Percentiles rank a stretch among this genome's conserved stretches.
Conservation (phyloP, 176 grass and related monocot species). For the Triticum timopheevii region DNA sequence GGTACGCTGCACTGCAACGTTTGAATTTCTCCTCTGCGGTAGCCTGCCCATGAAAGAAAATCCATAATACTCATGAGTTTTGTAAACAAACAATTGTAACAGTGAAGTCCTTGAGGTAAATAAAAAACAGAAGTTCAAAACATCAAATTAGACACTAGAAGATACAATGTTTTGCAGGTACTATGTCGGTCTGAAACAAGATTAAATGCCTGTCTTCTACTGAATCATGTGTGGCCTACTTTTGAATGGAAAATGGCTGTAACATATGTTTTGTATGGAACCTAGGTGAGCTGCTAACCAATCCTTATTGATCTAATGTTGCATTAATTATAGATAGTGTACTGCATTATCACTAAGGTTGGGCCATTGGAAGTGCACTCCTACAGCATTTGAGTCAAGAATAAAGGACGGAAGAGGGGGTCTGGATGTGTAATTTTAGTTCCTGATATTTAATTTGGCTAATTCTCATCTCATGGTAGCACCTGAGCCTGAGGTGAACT, state of each 20-base stretch:
- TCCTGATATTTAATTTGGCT: background rate
- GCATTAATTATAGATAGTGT: slow-evolving; percentile 14
- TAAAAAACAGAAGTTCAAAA: background rate
- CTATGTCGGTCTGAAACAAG: background rate
- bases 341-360: slow-evolving; percentile 10
- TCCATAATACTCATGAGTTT: slow-evolving; percentile 4
- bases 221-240: background rate
- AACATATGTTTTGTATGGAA: slow-evolving; percentile 2
- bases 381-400: background rate
- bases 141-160: slow-evolving; percentile 28
- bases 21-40: slow-evolving; percentile 96
- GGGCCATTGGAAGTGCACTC: background rate
- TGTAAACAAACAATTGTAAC: background rate
- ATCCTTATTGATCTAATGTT: slow-evolving; percentile 4
- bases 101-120: slow-evolving; percentile 3
- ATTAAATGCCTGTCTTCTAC: background rate
- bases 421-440: background rate
- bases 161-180: slow-evolving; percentile 9
- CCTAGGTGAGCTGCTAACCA: background rate
- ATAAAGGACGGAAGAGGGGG: background rate
- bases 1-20: slow-evolving; percentile 83
- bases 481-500: background rate
- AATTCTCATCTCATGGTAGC: background rate
- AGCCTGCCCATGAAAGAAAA: slow-evolving; percentile 45
- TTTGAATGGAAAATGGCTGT: background rate